Conservation (phyloP, 2,329 filamentous ascomycete genomes). For the Aspergillus sp. region DNA sequence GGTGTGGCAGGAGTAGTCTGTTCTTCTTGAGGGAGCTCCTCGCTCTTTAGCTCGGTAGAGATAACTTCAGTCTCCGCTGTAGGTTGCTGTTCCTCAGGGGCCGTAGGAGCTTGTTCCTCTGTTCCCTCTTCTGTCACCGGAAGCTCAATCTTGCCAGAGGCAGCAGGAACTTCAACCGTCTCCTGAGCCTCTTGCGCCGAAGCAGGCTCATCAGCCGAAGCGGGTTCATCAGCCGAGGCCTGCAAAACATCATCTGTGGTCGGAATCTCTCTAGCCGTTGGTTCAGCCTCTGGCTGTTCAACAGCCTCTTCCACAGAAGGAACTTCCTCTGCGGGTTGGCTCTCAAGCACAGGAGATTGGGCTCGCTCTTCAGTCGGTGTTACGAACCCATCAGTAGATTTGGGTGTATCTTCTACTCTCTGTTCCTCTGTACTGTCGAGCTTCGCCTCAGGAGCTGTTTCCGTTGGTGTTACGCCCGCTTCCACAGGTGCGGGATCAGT, state of each 20-base stretch:
- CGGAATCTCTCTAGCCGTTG: neutral
- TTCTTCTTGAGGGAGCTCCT: neutral
- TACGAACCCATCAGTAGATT: neutral
- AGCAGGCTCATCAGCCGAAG: neutral
- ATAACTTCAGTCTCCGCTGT: neutral
- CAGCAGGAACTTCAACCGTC: neutral
- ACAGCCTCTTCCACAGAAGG: neutral
- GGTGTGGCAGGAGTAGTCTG: neutral
- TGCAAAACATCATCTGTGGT: neutral
- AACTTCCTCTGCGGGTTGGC: neutral
- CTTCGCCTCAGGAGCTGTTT: too few relatives aligned
- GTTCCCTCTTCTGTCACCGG: neutral
- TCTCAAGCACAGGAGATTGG: neutral
- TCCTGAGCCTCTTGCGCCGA: neutral
- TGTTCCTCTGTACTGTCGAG: neutral
- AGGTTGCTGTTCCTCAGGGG: neutral
- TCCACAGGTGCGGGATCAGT: neutral
- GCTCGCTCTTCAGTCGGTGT: neutral
- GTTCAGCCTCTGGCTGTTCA: neutral
- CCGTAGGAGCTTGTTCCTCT: neutral
- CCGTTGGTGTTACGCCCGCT: too few relatives aligned
- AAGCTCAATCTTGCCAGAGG: neutral
- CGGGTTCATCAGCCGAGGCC: neutral
- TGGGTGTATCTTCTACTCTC: constrained; percentile 1
- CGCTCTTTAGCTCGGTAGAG: neutral